These are phyloP conservation scores for Chlamydomonas sphaeroides DNA, from an alignment of 139 green algal genomes.

Conservation along the genomic window DNA sequence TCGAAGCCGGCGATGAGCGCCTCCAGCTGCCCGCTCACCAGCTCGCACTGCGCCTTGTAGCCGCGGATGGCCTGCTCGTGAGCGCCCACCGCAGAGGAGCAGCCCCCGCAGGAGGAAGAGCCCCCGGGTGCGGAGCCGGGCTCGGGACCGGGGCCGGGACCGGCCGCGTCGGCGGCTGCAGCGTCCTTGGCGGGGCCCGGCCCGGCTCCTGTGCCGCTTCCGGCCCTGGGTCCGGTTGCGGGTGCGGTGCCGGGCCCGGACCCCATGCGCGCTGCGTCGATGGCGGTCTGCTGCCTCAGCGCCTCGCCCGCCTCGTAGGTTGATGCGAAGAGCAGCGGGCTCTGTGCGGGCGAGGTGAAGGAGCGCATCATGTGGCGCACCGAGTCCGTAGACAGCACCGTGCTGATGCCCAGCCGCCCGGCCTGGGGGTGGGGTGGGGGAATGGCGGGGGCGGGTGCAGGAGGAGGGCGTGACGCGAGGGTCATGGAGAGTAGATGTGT, in stretches of 20 bases:
- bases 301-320: constrained; percentile 87
- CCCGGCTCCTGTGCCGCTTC: no score
- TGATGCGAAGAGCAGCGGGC: constrained; percentile 87
- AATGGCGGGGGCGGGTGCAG: no score
- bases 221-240: no score
- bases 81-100: no score
- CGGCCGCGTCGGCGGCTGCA: not conserved
- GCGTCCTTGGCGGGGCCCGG: no score
- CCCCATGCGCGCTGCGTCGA: constrained; percentile 11
- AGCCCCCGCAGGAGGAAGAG: not conserved
- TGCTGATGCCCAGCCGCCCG: constrained; percentile 86
- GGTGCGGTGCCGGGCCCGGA: no score
- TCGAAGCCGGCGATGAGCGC: constrained; percentile 70
- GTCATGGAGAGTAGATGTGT: no score
- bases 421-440: constrained; percentile 54
- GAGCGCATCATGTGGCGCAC: constrained; percentile 85
- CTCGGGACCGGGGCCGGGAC: not conserved
- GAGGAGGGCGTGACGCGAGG: no score
- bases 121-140: not conserved
- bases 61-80: constrained; percentile 54
- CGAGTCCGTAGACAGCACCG: constrained; percentile 91
- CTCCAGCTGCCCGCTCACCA: constrained; percentile 82
- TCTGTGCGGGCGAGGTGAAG: constrained; percentile 60
- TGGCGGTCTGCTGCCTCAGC: constrained; percentile 31
- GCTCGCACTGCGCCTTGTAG: constrained; percentile 90